Base-by-base conservation (phyloP, 345 rosid species). In the Lumnitzera racemosa region DNA sequence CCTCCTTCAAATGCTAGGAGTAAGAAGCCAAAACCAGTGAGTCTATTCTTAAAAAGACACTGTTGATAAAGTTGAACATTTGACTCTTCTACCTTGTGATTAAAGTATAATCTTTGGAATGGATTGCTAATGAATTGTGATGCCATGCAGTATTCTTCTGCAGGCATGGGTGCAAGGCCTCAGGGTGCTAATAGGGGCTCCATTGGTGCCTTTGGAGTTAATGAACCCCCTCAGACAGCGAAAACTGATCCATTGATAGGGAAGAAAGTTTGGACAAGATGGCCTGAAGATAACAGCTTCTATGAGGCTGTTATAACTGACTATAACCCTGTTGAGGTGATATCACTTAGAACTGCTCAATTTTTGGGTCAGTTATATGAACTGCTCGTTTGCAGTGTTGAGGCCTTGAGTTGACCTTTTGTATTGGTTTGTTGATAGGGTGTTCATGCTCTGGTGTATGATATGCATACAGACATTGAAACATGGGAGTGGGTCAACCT, bases 401-500 rank as follows among this genome's bases (percentile, higher is more conserved):
- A 36, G 27, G 49, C 53, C 58, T 62, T 24, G 36, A 66, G 48
- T 66, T 70, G 56, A 81, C 65, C 46, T 47, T 49, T 23, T 48
- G 1, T 13, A 53, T 65, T 67, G 61, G 51, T 49, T 59, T 51
- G 46, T 79, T 75, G 43, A 65, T 68, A 94, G 97, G 99, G 96
- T 36, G 79, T 65, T 53, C 97, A 94, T 84, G 91, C 86, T 70
- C 78, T 94, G 82, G 92, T 94, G 67, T 94, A 94, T 77, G 99
- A 88, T 68, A 84, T 84, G 13, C 76, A 79, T 68, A 80, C 97
- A 13, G 74, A 70, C 20, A 70, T 78, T 67, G 96, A 90, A 85
- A 86, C 96, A 11, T 86, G 89, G 92, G 97, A 94, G 73, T 90
- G 95, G 97, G 96, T 94, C 70, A 78, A 94, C 80, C 96, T 90